Base-by-base conservation (phyloP, 1,284 basidiomycete species). In the Sanghuangporus weigelae region DNA sequence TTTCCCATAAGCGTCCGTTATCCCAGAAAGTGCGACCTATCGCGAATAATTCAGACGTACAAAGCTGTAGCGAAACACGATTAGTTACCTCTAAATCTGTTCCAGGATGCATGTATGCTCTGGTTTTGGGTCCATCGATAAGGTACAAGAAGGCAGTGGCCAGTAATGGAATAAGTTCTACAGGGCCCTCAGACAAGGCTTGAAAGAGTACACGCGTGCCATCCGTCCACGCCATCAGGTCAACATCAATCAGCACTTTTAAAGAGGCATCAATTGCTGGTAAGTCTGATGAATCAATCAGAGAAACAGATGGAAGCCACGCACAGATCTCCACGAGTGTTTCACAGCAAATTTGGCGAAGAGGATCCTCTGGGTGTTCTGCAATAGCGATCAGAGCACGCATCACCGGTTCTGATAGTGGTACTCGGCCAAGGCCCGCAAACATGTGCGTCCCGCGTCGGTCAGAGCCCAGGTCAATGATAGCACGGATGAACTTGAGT, bases 1-100 rank as follows among this genome's bases (percentile, higher is more conserved):
- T 71, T 92, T 92, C 6, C 92, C 93, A 68, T 95, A 95, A 0
- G 92, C 89, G 73, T 98, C 96, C 0, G 94, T 97, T 59, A 97
- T 84, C 5, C 90, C 90, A 16, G 92, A 89, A 3, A 97, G 77
- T 0, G 90, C 90, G 69, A 93, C 87, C 93, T 95, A 44, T 7
- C 26, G 44, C 46, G 5, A 65, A 68, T 70, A 64, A 63, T 64
- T 49, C 57, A 59, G 31, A 42, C 56, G 35, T 42, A 10, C 62
- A 42, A 21, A 8, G 40, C 11, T 19, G 31, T 53, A 11, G 58
- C 54, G 49, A 55, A 7, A 49, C 38, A n/a, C 38, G n/a, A 14
- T 31, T 12, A 64, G 26, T 57, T 69, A 95, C 94, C 83, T 98
- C 96, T 42, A 99, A 77, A 74, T 99, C 97, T 14, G 87, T 85